Percentiles rank a stretch among this genome's conserved stretches.
Conservation (phyloP, 2,329 filamentous ascomycete species). For the Ophiostoma quercus region DNA sequence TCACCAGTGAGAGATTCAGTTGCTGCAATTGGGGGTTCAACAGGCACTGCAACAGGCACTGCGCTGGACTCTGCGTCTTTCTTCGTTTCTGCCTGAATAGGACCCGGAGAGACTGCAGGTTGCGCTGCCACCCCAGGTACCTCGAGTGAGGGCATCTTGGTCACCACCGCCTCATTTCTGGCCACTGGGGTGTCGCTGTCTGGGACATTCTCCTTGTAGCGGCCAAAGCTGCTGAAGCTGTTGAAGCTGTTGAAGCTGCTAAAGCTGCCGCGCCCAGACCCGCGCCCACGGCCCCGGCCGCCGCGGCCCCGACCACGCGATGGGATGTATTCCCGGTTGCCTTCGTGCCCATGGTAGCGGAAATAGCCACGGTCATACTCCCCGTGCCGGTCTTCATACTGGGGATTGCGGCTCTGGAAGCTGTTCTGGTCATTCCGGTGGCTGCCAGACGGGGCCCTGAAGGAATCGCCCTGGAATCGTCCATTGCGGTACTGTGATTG, state of each 20-base stretch:
- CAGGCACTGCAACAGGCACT: neutral
- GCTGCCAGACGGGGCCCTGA: neutral
- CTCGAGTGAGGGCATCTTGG: neutral
- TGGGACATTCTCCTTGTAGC: neutral
- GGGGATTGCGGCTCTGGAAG: neutral
- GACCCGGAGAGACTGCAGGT: neutral
- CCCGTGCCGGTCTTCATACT: neutral
- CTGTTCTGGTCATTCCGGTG: neutral
- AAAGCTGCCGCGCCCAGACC: neutral
- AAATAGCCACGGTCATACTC: neutral
- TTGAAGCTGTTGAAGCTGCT: neutral
- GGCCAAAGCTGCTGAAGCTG: neutral
- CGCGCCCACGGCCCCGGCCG: neutral
- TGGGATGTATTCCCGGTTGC: neutral
- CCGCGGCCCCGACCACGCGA: neutral
- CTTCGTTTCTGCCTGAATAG: neutral
- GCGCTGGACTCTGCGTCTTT: neutral
- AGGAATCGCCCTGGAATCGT: neutral
- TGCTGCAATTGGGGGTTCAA: neutral
- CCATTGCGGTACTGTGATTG: neutral
- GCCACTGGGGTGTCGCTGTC: no score
- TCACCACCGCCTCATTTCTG: neutral
- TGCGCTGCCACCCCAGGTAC: neutral
- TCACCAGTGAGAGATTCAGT: conserved; percentile 7
- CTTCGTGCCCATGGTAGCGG: neutral